A percentile compares a stretch with the other conserved stretches of the same genome.
Evolutionary conservation across 306 rosid genomes (phyloP).

Genomic region (Coriaria nepalensis): DNA sequence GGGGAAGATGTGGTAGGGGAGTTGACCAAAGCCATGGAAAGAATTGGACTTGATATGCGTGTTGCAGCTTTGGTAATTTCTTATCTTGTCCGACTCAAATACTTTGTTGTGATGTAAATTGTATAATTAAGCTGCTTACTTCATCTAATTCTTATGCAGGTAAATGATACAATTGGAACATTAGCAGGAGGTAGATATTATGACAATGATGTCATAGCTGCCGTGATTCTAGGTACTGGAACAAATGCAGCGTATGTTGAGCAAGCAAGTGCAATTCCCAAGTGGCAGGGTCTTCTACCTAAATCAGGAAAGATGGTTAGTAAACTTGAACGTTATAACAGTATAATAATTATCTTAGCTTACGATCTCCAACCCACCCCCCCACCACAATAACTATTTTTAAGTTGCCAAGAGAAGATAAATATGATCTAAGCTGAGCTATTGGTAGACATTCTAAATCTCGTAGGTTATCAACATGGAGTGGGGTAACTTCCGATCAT

Average conservation of each 20-base stretch:
- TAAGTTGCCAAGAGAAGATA: no score
- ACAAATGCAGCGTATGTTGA: conserved; percentile 97
- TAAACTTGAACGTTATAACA: neutral
- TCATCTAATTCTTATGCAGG: conserved; percentile 26
- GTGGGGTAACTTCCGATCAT: conserved; percentile 87
- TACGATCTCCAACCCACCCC: no score
- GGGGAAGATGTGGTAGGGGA: conserved; percentile 85
- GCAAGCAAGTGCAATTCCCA: conserved; percentile 73
- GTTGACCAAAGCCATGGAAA: conserved; percentile 65
- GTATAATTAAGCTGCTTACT: no score
- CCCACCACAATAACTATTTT: no score
- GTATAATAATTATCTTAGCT: no score
- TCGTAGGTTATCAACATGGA: conserved; percentile 93
- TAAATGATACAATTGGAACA: conserved; percentile 93
- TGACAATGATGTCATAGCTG: conserved; percentile 64
- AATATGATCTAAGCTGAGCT: no score
- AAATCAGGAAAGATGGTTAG: conserved; percentile 92
- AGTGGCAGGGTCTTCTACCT: conserved; percentile 77
- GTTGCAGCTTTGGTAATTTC: conserved; percentile 72
- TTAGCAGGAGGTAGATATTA: conserved; percentile 75
- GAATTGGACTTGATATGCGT: conserved; percentile 70
- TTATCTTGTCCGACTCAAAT: conserved; percentile 2
- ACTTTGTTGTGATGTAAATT: neutral
- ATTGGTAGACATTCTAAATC: neutral
- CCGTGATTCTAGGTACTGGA: conserved; percentile 93